Conservation (phyloP, 192 early-diverging fungal genomes). For the Lobosporangium transversale region DNA sequence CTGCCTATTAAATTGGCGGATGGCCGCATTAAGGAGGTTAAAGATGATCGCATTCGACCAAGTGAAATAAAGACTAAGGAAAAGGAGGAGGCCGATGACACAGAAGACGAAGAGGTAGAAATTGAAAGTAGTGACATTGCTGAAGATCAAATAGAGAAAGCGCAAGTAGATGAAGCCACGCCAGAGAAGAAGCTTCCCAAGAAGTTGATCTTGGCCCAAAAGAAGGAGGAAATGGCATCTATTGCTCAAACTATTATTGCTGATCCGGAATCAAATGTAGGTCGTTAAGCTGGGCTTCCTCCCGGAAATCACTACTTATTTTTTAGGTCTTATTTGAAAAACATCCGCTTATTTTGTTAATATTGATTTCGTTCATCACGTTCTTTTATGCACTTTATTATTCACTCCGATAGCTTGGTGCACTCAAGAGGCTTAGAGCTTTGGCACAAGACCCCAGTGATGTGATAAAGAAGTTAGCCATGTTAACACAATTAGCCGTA, state of each 20-base stretch:
- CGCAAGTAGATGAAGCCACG: conserved; percentile 24
- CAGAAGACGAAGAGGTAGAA: conserved; percentile 35
- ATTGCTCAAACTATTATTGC: conserved; percentile 82
- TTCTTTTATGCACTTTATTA: conserved; percentile 7
- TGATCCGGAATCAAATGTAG: conserved; percentile 80
- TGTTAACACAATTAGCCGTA: conserved; percentile 91
- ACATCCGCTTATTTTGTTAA: not conserved
- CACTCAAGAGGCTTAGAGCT: conserved; percentile 72
- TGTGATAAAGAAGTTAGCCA: conserved; percentile 76
- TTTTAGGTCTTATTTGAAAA: not conserved
- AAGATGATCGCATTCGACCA: conserved; percentile 39
- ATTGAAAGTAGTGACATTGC: conserved; percentile 33
- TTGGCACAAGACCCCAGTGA: conserved; percentile 73
- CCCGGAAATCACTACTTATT: not conserved
- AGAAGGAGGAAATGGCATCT: conserved; percentile 85
- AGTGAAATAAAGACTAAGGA: conserved; percentile 38
- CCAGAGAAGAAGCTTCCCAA: conserved; percentile 60
- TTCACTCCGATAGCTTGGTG: conserved; percentile 56
- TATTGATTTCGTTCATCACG: not conserved
- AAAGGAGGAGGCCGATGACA: conserved; percentile 8
- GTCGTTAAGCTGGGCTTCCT: not conserved
- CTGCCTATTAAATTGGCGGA: conserved; percentile 76
- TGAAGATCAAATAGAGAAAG: conserved; percentile 40
- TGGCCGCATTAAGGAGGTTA: conserved; percentile 65
- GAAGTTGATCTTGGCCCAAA: conserved; percentile 66